A percentile compares a stretch with the other conserved stretches of the same genome.
phyloP scores from a whole-genome alignment of 2,329 filamentous ascomycete genomes.

The Colletotrichum liriopes region DNA sequence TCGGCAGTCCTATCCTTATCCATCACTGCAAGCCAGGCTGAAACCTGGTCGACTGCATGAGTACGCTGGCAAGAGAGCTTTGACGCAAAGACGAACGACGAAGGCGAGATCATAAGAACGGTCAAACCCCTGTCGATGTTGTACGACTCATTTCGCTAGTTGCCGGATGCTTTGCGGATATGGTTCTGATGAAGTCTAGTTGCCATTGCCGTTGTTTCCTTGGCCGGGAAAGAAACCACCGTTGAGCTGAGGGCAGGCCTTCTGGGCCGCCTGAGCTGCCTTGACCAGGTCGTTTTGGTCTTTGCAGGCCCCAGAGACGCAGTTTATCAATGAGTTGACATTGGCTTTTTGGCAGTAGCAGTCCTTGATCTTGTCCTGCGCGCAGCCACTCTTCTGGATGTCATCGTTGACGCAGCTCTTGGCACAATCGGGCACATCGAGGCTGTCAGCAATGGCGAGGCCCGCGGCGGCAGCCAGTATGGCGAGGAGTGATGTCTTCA shows the following conservation, averaged over 20 bases:
- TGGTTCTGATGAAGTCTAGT: neutral
- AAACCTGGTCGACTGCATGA: neutral
- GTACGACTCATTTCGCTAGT: neutral
- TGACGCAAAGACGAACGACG: neutral
- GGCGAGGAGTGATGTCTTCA: slow-evolving; percentile 33
- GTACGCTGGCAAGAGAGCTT: neutral
- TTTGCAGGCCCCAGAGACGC: slow-evolving; percentile 33
- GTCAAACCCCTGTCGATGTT: neutral
- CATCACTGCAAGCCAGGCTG: neutral
- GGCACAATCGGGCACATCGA: slow-evolving; percentile 38
- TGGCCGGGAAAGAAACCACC: slow-evolving; percentile 13
- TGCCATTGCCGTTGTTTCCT: slow-evolving; percentile 12
- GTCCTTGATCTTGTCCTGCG: slow-evolving; percentile 34
- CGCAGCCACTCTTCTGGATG: slow-evolving; percentile 37
- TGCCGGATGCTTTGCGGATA: neutral
- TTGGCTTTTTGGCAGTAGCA: slow-evolving; percentile 41
- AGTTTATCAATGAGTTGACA: slow-evolving; percentile 32
- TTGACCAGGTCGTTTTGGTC: slow-evolving; percentile 36
- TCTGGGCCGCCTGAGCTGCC: slow-evolving; percentile 34
- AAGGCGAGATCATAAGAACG: neutral
- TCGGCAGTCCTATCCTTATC: too few relatives aligned
- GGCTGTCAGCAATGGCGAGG: slow-evolving; percentile 23
- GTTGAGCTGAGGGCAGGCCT: slow-evolving; percentile 24
- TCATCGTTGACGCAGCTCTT: slow-evolving; percentile 38
- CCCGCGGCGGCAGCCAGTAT: slow-evolving; percentile 27